A percentile compares a stretch with the other conserved stretches of the same genome.
These are phyloP conservation scores for Termitomyces bulborhizus DNA, from an alignment of 768 basidiomycete genomes.

Conservation along the genomic window DNA sequence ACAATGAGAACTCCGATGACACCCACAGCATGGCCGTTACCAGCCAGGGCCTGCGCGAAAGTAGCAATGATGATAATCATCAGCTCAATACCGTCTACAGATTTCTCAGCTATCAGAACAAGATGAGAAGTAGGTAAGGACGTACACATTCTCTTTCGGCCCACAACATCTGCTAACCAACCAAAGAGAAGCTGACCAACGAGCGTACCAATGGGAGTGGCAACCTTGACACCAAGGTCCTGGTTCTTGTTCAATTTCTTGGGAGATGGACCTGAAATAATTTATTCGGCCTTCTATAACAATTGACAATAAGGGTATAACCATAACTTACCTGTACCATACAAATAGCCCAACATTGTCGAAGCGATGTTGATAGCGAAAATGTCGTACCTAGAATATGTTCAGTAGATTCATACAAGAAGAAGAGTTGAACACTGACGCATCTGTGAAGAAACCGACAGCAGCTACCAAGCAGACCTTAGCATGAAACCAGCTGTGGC, in stretches of 20 bases:
- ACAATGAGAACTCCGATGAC: constrained; percentile 74
- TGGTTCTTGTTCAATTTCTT: constrained; percentile 49
- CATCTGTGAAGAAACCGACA: constrained; percentile 89
- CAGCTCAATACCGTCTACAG: constrained; percentile 60
- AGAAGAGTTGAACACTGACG: constrained; percentile 30
- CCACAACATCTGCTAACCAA: constrained; percentile 71
- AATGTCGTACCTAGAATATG: constrained; percentile 57
- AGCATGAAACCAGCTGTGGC: constrained; percentile 73
- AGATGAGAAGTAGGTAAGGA: constrained; percentile 4
- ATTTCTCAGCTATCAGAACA: background rate
- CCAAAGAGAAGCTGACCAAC: constrained; percentile 75
- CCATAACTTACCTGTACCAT: background rate
- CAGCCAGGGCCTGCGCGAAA: constrained; percentile 75
- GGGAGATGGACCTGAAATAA: constrained; percentile 9
- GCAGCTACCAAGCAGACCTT: constrained; percentile 69
- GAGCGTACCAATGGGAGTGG: constrained; percentile 70
- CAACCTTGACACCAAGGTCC: constrained; percentile 72
- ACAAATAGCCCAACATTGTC: constrained; percentile 61
- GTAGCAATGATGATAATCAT: constrained; percentile 80
- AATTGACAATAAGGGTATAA: background rate
- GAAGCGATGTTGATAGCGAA: constrained; percentile 88
- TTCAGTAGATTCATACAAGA: background rate
- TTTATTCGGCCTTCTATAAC: background rate
- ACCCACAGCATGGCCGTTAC: constrained; percentile 55
- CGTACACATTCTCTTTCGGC: constrained; percentile 78